These are phyloP conservation scores for Massospora cicadina DNA, from an alignment of 371 early-diverging fungal genomes.

Conservation along the genomic window DNA sequence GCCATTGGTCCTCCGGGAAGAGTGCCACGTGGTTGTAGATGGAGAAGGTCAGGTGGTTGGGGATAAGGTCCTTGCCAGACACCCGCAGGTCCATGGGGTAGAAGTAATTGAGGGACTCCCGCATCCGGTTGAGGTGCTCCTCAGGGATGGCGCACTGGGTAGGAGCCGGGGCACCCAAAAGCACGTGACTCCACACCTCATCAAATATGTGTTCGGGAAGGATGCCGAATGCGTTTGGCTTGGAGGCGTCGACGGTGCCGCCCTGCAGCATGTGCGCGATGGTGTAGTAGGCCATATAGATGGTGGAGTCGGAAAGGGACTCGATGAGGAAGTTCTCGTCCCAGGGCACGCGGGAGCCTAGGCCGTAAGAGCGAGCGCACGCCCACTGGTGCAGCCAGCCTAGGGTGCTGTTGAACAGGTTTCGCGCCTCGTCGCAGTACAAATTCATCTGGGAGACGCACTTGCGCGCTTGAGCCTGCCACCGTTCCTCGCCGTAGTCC, in stretches of 20 bases:
- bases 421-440: constrained; percentile 67
- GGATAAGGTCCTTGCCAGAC: constrained; percentile 98
- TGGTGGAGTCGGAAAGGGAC: constrained; percentile 98
- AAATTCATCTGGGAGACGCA: constrained; percentile 74
- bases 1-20: constrained; percentile 92
- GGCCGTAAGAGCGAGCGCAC: constrained; percentile 93
- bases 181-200: constrained; percentile 90
- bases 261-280: constrained; percentile 90
- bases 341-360: constrained; percentile 97
- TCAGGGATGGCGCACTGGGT: constrained; percentile 32
- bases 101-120: constrained; percentile 89
- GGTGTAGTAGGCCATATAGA: constrained; percentile 99
- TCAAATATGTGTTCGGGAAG: constrained; percentile 76
- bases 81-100: constrained; percentile 97
- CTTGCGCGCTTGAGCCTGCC: constrained; percentile 70
- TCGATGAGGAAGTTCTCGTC: constrained; percentile 95
- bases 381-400: constrained; percentile 99
- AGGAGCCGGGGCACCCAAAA: constrained; percentile 58
- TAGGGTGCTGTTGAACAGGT: constrained; percentile 74
- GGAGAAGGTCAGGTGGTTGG: constrained; percentile 98
- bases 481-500: constrained; percentile 91
- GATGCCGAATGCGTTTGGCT: constrained; percentile 69
- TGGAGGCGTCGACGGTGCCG: constrained; percentile 66
- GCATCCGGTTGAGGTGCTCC: constrained; percentile 46
- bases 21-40: constrained; percentile 98